These are phyloP conservation scores for Boletus fagicola DNA, from an alignment of 768 basidiomycete species.

Conservation along the genomic window DNA sequence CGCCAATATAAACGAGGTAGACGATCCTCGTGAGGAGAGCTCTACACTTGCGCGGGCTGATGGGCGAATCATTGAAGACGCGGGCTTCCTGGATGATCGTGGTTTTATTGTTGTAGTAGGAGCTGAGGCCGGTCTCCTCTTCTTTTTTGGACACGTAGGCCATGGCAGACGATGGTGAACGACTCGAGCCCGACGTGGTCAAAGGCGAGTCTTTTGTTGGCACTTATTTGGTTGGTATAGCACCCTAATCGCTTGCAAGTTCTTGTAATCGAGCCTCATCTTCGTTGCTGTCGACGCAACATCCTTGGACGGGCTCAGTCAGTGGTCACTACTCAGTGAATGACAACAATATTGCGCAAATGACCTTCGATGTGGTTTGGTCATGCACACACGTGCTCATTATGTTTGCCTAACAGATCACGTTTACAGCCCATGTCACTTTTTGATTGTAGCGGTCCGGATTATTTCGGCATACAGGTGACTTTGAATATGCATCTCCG, in stretches of 20 bases:
- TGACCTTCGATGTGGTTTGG: not conserved
- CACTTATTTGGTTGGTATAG: slow-evolving; percentile 18
- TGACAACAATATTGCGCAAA: not conserved
- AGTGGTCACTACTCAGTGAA: not conserved
- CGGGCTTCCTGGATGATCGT: slow-evolving; percentile 98
- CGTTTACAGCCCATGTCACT: not conserved
- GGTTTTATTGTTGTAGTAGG: slow-evolving; percentile 95
- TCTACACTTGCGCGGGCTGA: slow-evolving; percentile 96
- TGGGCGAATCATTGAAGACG: slow-evolving; percentile 98
- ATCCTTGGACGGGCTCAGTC: not conserved
- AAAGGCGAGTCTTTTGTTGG: slow-evolving; percentile 20
- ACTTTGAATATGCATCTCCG: not conserved
- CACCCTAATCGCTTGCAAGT: not conserved
- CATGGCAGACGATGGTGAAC: slow-evolving; percentile 51
- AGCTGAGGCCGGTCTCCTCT: slow-evolving; percentile 90
- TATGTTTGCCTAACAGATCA: not conserved
- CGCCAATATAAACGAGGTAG: slow-evolving; percentile 94
- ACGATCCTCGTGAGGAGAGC: slow-evolving; percentile 95
- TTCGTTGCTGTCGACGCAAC: not conserved
- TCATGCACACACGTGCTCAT: not conserved
- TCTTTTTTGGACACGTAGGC: slow-evolving; percentile 92
- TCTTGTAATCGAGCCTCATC: not conserved
- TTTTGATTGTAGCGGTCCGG: not conserved
- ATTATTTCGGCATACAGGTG: not conserved
- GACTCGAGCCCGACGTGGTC: slow-evolving; percentile 25